Evolutionary conservation across 495 filamentous ascomycete species (phyloP).

Genomic region (Cetradonia linearis): DNA sequence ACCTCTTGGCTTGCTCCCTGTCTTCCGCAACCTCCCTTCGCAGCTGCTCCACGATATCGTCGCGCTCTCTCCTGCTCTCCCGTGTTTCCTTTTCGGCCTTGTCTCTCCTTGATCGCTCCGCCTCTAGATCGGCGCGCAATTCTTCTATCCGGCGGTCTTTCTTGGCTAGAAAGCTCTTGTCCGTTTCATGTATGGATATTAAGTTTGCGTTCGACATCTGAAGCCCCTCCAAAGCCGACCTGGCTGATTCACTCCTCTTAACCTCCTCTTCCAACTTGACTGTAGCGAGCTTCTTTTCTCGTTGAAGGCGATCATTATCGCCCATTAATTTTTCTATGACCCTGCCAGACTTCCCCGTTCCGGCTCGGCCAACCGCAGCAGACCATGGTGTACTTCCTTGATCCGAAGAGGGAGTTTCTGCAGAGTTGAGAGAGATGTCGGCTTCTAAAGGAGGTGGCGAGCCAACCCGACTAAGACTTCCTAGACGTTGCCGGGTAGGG

Average conservation of each 20-base stretch:
- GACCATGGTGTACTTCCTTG: conserved; percentile 45
- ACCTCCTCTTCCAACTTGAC: conserved; percentile 36
- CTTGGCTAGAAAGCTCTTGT: conserved; percentile 58
- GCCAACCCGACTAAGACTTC: conserved; percentile 3
- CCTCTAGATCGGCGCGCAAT: conserved; percentile 53
- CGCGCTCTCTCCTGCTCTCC: conserved; percentile 51
- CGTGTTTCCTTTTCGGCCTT: conserved; percentile 54
- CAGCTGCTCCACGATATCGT: conserved; percentile 43
- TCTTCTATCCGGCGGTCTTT: conserved; percentile 76
- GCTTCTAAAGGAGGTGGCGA: conserved; percentile 26
- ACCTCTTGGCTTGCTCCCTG: conserved; percentile 43
- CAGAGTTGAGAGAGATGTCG: conserved; percentile 19
- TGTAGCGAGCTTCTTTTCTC: conserved; percentile 66
- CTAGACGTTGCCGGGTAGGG: conserved; percentile 12
- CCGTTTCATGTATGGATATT: conserved; percentile 55
- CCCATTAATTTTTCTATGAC: conserved; percentile 84
- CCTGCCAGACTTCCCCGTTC: conserved; percentile 79
- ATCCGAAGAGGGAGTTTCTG: conserved; percentile 34
- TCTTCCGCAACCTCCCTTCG: conserved; percentile 54
- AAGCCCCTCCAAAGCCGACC: conserved; percentile 59
- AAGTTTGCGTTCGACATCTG: conserved; percentile 63
- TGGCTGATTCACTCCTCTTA: conserved; percentile 57
- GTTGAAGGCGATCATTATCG: conserved; percentile 75
- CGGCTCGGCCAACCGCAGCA: conserved; percentile 65
- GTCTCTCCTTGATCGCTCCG: conserved; percentile 53